These are phyloP conservation scores for Chalaropsis thielavioides DNA, from an alignment of 2,329 filamentous ascomycete species.

Conservation along the genomic window DNA sequence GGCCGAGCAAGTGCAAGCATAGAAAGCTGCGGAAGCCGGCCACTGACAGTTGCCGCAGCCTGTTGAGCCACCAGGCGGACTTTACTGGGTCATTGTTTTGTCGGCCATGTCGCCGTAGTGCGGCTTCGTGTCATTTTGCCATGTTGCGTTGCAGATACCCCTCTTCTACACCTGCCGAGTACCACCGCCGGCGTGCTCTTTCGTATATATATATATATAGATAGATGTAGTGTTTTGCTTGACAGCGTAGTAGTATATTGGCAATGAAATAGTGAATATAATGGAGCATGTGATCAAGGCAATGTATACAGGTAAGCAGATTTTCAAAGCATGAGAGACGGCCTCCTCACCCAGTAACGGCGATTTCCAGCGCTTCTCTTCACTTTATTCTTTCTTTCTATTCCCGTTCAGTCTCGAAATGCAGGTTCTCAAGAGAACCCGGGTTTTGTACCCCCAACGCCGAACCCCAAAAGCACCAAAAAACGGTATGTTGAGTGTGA, in stretches of 20 bases:
- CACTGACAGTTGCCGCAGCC: constrained; percentile 1
- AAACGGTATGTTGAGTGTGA: constrained; percentile 5
- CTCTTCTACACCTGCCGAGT: not conserved
- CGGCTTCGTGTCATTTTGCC: not conserved
- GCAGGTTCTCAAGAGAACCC: not conserved
- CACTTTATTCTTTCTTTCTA: not conserved
- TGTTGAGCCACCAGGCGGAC: not conserved
- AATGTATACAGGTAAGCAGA: constrained; percentile 1
- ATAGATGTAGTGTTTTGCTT: not conserved
- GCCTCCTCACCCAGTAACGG: not conserved
- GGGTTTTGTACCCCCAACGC: constrained; percentile 17
- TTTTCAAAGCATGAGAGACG: not conserved
- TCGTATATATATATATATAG: not conserved
- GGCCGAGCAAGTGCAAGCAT: constrained; percentile 22
- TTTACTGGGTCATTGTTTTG: not conserved
- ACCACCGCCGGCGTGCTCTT: not conserved
- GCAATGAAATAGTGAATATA: not conserved
- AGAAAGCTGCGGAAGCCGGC: constrained; percentile 15
- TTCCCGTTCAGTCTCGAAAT: not conserved
- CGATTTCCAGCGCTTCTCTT: not conserved
- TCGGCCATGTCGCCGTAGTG: not conserved
- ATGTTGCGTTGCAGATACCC: not conserved
- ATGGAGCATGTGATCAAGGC: not conserved
- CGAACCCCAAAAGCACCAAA: constrained; percentile 14
- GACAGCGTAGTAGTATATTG: not conserved